Evolutionary conservation across 2,329 filamentous ascomycete species (phyloP).

Genomic region (Colletotrichum tamarilloi): DNA sequence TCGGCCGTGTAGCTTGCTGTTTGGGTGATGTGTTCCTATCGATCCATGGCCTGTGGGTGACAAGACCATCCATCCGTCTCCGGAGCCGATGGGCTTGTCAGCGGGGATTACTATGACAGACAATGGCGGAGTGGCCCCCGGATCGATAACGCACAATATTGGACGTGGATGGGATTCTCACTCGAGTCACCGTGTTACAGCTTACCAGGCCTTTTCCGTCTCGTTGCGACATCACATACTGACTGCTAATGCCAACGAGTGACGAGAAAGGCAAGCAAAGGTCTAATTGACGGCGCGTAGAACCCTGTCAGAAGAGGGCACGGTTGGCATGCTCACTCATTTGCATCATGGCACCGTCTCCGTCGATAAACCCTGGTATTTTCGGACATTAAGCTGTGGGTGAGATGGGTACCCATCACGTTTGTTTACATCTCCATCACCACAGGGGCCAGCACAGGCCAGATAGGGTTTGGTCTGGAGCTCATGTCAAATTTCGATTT

Average conservation of each 20-base stretch:
- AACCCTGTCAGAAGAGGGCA: constrained; percentile 22
- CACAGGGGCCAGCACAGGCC: constrained; percentile 1
- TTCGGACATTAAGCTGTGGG: constrained; percentile 36
- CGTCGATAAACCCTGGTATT: constrained; percentile 30
- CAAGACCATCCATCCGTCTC: constrained; percentile 9
- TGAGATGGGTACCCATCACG: constrained; percentile 30
- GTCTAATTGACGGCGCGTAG: constrained; percentile 5
- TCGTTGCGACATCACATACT: not conserved
- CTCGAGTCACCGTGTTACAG: not conserved
- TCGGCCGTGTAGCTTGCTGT: not conserved
- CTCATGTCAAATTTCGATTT: constrained; percentile 21
- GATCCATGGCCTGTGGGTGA: not conserved
- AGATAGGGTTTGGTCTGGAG: constrained; percentile 23
- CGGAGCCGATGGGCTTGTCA: constrained; percentile 8
- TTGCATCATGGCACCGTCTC: constrained; percentile 29
- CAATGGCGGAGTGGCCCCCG: not conserved
- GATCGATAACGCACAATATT: not conserved
- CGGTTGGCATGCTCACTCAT: constrained; percentile 29
- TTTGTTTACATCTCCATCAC: constrained; percentile 26
- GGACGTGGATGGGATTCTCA: not conserved
- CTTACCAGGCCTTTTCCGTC: not conserved
- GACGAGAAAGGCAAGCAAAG: constrained; percentile 13
- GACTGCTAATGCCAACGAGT: not conserved
- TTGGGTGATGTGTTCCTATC: not conserved
- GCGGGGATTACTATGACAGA: constrained; percentile 1